phyloP scores from a whole-genome alignment of 108 stramenopile genomes.

The Discostella stelligeroides region DNA sequence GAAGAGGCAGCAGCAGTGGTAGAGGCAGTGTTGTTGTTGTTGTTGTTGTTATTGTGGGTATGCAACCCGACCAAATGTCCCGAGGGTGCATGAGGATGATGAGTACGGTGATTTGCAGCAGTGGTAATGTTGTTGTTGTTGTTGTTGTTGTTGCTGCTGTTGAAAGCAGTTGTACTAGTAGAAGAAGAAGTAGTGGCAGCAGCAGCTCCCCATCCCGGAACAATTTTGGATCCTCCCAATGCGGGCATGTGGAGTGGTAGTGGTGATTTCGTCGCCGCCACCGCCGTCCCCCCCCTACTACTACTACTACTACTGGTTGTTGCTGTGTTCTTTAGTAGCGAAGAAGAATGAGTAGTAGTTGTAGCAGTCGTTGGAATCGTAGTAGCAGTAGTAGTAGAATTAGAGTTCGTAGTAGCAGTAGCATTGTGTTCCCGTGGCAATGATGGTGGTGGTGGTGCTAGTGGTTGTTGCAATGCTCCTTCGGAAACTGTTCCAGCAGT shows the following conservation, averaged over 20 bases:
- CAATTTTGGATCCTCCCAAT: conserved; percentile 6
- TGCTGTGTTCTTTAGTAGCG: too few relatives aligned
- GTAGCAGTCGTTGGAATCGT: neutral
- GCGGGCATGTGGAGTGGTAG: neutral
- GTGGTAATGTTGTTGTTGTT: neutral
- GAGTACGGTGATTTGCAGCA: too few relatives aligned
- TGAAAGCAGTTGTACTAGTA: too few relatives aligned
- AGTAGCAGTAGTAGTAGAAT: neutral
- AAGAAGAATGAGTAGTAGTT: too few relatives aligned
- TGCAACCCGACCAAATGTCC: neutral
- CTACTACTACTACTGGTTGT: too few relatives aligned
- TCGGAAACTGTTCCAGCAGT: neutral
- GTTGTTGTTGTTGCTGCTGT: too few relatives aligned
- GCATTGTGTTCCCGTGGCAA: conserved; percentile 15
- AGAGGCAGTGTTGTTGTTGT: too few relatives aligned
- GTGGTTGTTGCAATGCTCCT: too few relatives aligned
- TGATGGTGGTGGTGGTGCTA: too few relatives aligned
- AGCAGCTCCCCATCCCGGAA: conserved; percentile 7
- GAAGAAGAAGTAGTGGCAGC: neutral
- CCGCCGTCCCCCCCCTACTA: too few relatives aligned
- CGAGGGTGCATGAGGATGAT: neutral
- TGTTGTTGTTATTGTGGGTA: neutral
- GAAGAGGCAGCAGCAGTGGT: too few relatives aligned
- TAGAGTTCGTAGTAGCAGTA: conserved; percentile 14
- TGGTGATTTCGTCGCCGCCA: too few relatives aligned